Evolutionary conservation across 2,329 filamentous ascomycete species (phyloP), one percentile per base, ranked within the genome.

Genomic region (Furcasterigmium sp.): DNA sequence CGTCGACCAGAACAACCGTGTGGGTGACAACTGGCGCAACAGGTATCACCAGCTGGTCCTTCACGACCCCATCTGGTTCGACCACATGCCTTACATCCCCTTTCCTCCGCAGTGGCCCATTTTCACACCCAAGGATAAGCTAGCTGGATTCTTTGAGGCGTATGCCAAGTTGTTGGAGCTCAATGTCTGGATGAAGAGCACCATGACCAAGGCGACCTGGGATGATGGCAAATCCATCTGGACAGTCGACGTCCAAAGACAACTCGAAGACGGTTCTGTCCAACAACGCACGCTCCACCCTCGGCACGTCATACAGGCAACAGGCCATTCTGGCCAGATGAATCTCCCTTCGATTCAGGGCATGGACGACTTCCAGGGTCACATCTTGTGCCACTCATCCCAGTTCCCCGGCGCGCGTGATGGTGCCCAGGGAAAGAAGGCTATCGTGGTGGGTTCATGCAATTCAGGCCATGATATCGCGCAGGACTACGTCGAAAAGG

Each of bases 391-490:
- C 56, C 78, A 84, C 48, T 71, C 72, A 39, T 76, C 78, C 0
- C 70, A 79, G 6, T 82, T 82, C 48, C 58, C 66, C 0, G 80
- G 79, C 1, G 78, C 80, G 0, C 57, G 60, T 3, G 57, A 67
- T 1, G 56, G 68, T 2, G 61, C 66, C 5, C 59, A 67, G 18
- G 75, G 75, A 2, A 82, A 79, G 56, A 82, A 76, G 49, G 82
- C 78, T 0, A 62, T 86, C 2, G 76, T 88, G 0, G 70, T 87
- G 0, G 84, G 84, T 2, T 80, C 77, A 1, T 84, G 82, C 60
- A 87, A 86, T 59, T 85, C 80, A 0, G 80, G 71, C 7, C 80
- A 85, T 49, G 84, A 87, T 49, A 86, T 87, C 44, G 76, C 80
- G 0, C 82, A 86, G 44, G 80, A 86, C 48, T 85, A 75, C 52